Conservation (phyloP, 1,284 basidiomycete species). For the Cutaneotrichosporon sp. region DNA sequence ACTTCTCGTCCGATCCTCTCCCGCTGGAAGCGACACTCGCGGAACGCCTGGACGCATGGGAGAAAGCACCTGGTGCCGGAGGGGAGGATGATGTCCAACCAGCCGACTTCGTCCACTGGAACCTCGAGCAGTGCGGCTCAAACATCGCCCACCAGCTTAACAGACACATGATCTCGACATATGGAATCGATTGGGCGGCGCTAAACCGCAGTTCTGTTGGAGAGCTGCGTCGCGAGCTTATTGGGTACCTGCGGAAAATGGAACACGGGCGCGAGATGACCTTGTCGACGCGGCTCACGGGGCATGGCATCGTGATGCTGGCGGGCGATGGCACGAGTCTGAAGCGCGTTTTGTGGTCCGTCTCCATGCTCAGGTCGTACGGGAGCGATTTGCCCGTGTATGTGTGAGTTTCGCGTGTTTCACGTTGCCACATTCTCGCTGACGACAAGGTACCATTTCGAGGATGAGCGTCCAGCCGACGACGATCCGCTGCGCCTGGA, state of each 20-base stretch:
- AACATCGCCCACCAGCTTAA: conserved; percentile 42
- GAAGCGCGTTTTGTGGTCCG: conserved; percentile 46
- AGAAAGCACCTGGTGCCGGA: conserved; percentile 46
- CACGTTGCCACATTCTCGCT: too few relatives aligned
- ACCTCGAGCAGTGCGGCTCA: conserved; percentile 43
- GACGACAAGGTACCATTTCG: conserved; percentile 47
- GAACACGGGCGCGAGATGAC: conserved; percentile 20
- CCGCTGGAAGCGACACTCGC: conserved; percentile 42
- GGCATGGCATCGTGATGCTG: conserved; percentile 51
- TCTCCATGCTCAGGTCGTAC: conserved; percentile 46
- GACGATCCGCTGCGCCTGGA: conserved; percentile 41
- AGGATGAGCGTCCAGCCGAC: conserved; percentile 42
- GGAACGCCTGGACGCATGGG: conserved; percentile 49
- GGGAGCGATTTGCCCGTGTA: conserved; percentile 47
- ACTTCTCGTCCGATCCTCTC: conserved; percentile 45
- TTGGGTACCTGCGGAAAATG: conserved; percentile 35
- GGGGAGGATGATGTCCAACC: conserved; percentile 45
- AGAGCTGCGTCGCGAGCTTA: conserved; percentile 41
- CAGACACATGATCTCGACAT: conserved; percentile 44
- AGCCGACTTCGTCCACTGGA: conserved; percentile 46
- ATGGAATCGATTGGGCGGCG: conserved; percentile 41
- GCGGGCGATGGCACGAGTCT: conserved; percentile 54
- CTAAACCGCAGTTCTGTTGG: conserved; percentile 41
- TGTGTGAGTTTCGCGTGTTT: too few relatives aligned
- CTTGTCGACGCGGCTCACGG: conserved; percentile 26